Base-by-base conservation (phyloP, 495 filamentous ascomycete species). In the Daldinia childiae region DNA sequence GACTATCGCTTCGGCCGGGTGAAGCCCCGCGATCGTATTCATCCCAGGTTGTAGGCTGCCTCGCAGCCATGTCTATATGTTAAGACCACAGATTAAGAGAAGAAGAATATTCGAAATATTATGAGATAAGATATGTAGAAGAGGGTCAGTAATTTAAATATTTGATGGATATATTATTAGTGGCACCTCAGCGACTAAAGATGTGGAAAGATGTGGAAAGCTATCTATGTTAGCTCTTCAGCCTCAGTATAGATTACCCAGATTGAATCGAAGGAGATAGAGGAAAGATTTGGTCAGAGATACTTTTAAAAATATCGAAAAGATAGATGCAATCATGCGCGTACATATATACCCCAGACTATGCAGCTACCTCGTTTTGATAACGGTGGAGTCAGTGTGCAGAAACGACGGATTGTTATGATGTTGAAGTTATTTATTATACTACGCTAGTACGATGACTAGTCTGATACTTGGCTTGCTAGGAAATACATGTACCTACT, bases 31-130 rank as follows among this genome's bases (percentile, higher is more conserved):
- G 73, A 34, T 80, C 74, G 61, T 84, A 81, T 58, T 88, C 83
- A 72, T 85, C 84, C 86, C 86, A 89, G 56, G 78, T 87, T 19
- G 83, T 77, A 12, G 85, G 85, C 70, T 83, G 84, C 68, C 79
- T 78, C 62, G 72, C 62, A 64, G 67, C 36, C 73, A 74, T 79
- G 43, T 66, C 56, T 43, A 17, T 61, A 55, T 36, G 2, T 41
- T n/a, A 38, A 45, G 38, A 6, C 8, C 26, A 36, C 15, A 32
- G n/a, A 51, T 21, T 57, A 45, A 19, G 19, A 43, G 29, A 62
- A 30, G 48, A 26, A 41, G 27, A 32, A 9, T 36, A 62, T 27
- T 26, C 11, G 17, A 32, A 60, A 32, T 34, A 14, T 36, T 27
- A 29, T 26, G 34, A 43, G 12, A 1, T 57, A 68, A n/a, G 19